These are phyloP conservation scores for Daedaleopsis sinensis DNA, from an alignment of 768 basidiomycete species.

Conservation along the genomic window DNA sequence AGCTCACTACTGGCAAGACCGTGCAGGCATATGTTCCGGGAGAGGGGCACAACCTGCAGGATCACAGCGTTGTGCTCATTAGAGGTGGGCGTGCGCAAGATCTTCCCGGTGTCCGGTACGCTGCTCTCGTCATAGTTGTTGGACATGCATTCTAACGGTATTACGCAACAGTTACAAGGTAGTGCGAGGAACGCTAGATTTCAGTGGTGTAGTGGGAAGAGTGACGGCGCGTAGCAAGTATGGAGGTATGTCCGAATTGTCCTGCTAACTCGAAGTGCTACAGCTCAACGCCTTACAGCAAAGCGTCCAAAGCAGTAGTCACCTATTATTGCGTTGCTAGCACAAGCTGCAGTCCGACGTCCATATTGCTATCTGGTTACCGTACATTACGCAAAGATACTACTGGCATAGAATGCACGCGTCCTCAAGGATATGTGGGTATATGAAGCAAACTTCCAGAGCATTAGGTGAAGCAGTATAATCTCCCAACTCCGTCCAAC, in stretches of 20 bases:
- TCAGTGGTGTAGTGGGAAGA: slow-evolving; percentile 87
- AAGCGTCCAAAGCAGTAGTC: slow-evolving; percentile 82
- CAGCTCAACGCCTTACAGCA: slow-evolving; percentile 44
- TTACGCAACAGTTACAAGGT: slow-evolving; percentile 78
- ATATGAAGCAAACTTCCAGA: not conserved
- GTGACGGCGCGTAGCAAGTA: slow-evolving; percentile 86
- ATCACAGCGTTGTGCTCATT: slow-evolving; percentile 95
- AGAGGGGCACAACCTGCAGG: slow-evolving; percentile 97
- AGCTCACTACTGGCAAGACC: slow-evolving; percentile 85
- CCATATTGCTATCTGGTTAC: slow-evolving; percentile 10
- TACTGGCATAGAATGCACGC: not conserved
- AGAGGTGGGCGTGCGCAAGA: slow-evolving; percentile 96
- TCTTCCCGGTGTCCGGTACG: slow-evolving; percentile 94
- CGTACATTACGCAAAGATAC: slow-evolving; percentile 9
- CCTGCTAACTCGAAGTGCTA: slow-evolving; percentile 15
- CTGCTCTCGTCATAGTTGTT: slow-evolving; percentile 3
- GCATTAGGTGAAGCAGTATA: too few species aligned
- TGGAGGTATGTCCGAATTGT: slow-evolving; percentile 60
- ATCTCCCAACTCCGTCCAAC: not conserved
- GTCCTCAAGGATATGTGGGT: not conserved
- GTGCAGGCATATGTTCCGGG: slow-evolving; percentile 95
- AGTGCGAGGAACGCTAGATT: slow-evolving; percentile 90
- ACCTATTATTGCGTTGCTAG: not conserved
- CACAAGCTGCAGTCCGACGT: not conserved
- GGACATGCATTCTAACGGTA: not conserved